Evolutionary conservation across 768 basidiomycete species (phyloP).

Genomic region (Holtermannia corniformis): DNA sequence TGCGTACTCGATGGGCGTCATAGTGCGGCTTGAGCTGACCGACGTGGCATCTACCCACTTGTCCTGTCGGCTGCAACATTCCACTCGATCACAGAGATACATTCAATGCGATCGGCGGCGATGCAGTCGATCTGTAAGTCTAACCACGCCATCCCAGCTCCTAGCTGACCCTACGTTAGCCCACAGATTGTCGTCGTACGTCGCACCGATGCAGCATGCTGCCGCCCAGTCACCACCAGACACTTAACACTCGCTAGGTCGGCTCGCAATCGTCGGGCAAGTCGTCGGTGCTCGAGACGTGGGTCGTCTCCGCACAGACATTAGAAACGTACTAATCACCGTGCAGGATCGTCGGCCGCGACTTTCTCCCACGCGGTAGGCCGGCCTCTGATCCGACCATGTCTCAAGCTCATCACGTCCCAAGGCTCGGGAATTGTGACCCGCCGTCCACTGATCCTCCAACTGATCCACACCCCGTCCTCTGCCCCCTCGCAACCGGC

Average conservation of each 20-base stretch:
- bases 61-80: background rate
- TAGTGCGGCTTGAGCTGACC: background rate
- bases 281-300: slow-evolving; percentile 79
- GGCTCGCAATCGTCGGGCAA: slow-evolving; percentile 96
- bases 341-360: slow-evolving; percentile 76
- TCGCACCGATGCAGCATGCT: no score
- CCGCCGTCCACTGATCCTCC: slow-evolving; percentile 84
- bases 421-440: slow-evolving; percentile 92
- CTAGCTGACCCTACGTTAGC: slow-evolving; percentile 1
- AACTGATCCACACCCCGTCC: slow-evolving; percentile 81
- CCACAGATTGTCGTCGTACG: slow-evolving; percentile 45
- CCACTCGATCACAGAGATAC: slow-evolving; percentile 30
- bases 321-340: background rate
- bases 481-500: slow-evolving; percentile 22
- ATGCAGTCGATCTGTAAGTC: slow-evolving; percentile 42
- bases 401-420: slow-evolving; percentile 40
- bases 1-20: background rate
- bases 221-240: background rate
- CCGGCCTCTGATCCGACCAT: background rate
- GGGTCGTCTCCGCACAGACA: slow-evolving; percentile 36
- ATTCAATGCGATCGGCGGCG: slow-evolving; percentile 43
- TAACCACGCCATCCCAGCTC: slow-evolving; percentile 1
- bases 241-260: slow-evolving; percentile 54
- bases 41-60: no score
- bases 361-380: slow-evolving; percentile 43